Evolutionary conservation across 2,329 filamentous ascomycete species (phyloP).

Genomic region (Fusarium keratoplasticum): DNA sequence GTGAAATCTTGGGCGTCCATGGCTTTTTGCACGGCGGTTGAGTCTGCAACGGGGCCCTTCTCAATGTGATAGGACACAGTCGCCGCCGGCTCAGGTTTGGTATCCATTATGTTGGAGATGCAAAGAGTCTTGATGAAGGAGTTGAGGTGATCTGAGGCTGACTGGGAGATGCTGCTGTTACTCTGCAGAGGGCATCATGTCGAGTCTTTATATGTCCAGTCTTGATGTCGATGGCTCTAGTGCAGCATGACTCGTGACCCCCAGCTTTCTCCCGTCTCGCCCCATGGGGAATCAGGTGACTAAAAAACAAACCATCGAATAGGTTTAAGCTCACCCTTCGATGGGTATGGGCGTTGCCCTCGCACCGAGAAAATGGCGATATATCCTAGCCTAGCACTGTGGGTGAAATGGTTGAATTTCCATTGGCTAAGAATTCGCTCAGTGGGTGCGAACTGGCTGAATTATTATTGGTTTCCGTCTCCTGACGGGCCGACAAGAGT

Average conservation of each 20-base stretch:
- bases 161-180: background rate
- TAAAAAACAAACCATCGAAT: background rate
- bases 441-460: background rate
- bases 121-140: background rate
- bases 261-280: background rate
- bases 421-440: background rate
- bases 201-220: background rate
- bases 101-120: background rate
- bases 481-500: background rate
- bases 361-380: background rate
- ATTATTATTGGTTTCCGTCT: background rate
- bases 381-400: background rate
- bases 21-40: background rate
- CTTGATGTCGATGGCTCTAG: background rate
- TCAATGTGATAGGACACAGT: background rate
- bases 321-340: background rate
- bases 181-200: background rate
- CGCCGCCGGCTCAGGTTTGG: background rate
- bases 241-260: background rate
- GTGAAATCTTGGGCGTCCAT: conserved; percentile 37
- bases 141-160: background rate
- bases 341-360: background rate
- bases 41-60: background rate
- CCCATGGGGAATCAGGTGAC: background rate
- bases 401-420: background rate